Base-by-base conservation (phyloP, 2,329 filamentous ascomycete genomes). In the Fusarium napiforme region DNA sequence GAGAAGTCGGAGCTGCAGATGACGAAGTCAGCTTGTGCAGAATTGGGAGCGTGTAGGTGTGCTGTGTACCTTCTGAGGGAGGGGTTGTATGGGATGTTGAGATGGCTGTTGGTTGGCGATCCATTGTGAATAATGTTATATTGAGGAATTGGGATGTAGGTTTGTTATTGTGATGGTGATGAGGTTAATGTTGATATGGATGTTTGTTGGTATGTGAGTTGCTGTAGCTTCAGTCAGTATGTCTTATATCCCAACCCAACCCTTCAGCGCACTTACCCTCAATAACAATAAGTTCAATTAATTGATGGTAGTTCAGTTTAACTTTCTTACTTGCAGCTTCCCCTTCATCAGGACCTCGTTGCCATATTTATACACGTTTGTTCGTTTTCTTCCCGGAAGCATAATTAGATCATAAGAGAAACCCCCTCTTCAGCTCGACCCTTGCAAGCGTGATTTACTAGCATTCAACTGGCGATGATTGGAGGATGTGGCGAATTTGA, bases 91-190 rank as follows among this genome's bases (percentile, higher is more conserved):
- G 58, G n/a, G 58, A 59, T 9, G 72, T 74, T 14, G 64, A 58
- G 30, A 74, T 67, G 4, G 61, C 60, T 21, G 72, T 34, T 52
- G 72, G 72, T 73, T 74, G 72, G 18, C 61, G 68, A 42, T 72
- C 46, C 72, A 74, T 74, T 36, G 15, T 75, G 61, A 47, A 32
- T 19, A 9, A 15, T 30, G 12, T 8, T 28, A 3, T 37, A 15
- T 36, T 46, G 34, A 32, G 19, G 28, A 26, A 39, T 61, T 40
- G 19, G 18, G 6, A 26, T 45, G 53, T 57, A 23, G 30, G 26
- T 4, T 32, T 30, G 37, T 19, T 32, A 21, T 26, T 60, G 45
- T 28, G 36, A 3, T 34, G 45, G 45, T n/a, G 40, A 5, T 34
- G 45, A 34, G 28, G 28, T 40, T 15, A 39, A 15, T 50, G 40